These are phyloP conservation scores for Apiotrichum laibachii DNA, from an alignment of 1,284 basidiomycete genomes.

Conservation along the genomic window DNA sequence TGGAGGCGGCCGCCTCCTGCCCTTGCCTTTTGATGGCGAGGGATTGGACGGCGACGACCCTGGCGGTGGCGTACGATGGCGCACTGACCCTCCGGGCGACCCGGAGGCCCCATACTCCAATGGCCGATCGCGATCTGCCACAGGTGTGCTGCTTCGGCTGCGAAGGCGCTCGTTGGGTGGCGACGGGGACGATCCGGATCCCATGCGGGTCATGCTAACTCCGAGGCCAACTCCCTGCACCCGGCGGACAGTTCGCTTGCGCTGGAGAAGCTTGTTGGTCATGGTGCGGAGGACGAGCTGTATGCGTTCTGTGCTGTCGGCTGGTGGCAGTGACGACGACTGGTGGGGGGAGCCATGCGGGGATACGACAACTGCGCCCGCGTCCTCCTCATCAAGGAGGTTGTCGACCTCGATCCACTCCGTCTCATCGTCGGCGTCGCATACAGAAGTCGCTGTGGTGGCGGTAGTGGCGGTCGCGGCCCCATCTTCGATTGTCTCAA, in stretches of 20 bases:
- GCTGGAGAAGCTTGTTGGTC: constrained; percentile 53
- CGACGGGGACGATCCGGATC: constrained; percentile 5
- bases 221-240: constrained; percentile 18
- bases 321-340: not conserved
- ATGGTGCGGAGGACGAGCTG: constrained; percentile 53
- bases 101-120: constrained; percentile 6
- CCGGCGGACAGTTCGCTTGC: constrained; percentile 47
- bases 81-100: not conserved
- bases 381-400: constrained; percentile 19
- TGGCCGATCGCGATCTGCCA: constrained; percentile 1
- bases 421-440: constrained; percentile 25
- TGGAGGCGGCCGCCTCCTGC: constrained; percentile 18
- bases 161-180: constrained; percentile 1
- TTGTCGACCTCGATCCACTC: constrained; percentile 51
- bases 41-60: not conserved
- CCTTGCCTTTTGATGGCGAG: constrained; percentile 8
- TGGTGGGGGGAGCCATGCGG: too few species aligned
- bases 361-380: not conserved
- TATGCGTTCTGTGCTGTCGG: constrained; percentile 40
- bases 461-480: not conserved
- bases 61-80: constrained; percentile 4
- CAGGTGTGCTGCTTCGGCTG: constrained; percentile 7
- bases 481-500: constrained; percentile 19
- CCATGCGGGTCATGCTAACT: not conserved
- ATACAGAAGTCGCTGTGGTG: constrained; percentile 1